Conservation (phyloP, 371 early-diverging fungal species). For the Mucor velutinosus region DNA sequence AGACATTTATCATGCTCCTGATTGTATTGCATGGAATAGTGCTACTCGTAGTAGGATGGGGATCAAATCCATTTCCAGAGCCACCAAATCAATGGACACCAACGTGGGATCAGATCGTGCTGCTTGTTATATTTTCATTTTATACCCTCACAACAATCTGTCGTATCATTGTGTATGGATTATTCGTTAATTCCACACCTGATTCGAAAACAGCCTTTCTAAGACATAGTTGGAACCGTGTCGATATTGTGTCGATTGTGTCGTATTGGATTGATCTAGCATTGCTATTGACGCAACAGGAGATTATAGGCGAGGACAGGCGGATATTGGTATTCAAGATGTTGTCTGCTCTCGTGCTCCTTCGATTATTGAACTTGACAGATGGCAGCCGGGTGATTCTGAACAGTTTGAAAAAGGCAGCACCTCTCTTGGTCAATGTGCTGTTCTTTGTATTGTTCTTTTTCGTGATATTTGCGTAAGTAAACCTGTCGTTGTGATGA, state of each 20-base stretch:
- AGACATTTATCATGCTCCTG: slow-evolving; percentile 54
- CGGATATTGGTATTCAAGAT: slow-evolving; percentile 60
- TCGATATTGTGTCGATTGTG: slow-evolving; percentile 63
- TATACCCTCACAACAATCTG: slow-evolving; percentile 53
- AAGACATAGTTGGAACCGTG: slow-evolving; percentile 70
- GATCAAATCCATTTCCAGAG: slow-evolving; percentile 26
- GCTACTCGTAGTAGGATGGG: slow-evolving; percentile 52
- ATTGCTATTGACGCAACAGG: slow-evolving; percentile 40
- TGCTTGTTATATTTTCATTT: slow-evolving; percentile 55
- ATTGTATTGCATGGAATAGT: slow-evolving; percentile 52
- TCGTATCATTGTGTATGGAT: slow-evolving; percentile 61
- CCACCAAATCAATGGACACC: slow-evolving; percentile 50
- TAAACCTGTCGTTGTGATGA: not conserved
- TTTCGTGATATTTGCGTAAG: slow-evolving; percentile 65
- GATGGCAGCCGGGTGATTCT: slow-evolving; percentile 63
- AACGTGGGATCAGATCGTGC: slow-evolving; percentile 59
- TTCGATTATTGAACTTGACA: slow-evolving; percentile 64
- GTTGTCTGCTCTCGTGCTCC: slow-evolving; percentile 55
- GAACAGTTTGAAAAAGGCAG: slow-evolving; percentile 65
- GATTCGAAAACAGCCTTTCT: slow-evolving; percentile 47
- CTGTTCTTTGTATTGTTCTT: slow-evolving; percentile 66
- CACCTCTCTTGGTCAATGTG: slow-evolving; percentile 63
- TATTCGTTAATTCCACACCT: slow-evolving; percentile 44
- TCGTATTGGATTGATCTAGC: slow-evolving; percentile 63
- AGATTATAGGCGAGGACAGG: slow-evolving; percentile 36